These are phyloP conservation scores for Scleromitrula shiraiana DNA, from an alignment of 2,329 filamentous ascomycete genomes.

Conservation along the genomic window DNA sequence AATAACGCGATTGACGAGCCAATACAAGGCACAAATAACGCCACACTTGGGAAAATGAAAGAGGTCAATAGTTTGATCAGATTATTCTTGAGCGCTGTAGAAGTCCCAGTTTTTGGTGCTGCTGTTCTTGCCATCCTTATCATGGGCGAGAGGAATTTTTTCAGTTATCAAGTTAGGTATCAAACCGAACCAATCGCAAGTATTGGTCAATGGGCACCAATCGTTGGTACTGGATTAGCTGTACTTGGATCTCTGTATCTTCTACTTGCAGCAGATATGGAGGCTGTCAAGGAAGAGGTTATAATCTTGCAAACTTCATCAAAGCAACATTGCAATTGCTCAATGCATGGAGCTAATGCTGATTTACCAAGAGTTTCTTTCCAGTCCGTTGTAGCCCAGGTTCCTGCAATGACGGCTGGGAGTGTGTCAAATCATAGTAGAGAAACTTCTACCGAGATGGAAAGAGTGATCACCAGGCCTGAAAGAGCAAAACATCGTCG, in stretches of 20 bases:
- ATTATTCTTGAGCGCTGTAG: slow-evolving; percentile 45
- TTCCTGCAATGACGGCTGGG: background rate
- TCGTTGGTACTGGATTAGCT: slow-evolving; percentile 50
- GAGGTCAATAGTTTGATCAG: slow-evolving; percentile 47
- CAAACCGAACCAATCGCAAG: slow-evolving; percentile 55
- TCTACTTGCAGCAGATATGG: slow-evolving; percentile 29
- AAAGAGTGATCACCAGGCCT: slow-evolving; percentile 5
- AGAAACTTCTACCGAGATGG: slow-evolving; percentile 8
- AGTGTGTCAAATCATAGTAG: slow-evolving; percentile 10
- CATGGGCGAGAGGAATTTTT: slow-evolving; percentile 58
- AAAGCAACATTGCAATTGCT: slow-evolving; percentile 7
- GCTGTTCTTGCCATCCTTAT: slow-evolving; percentile 52
- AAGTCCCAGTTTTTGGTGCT: slow-evolving; percentile 50
- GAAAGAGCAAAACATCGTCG: slow-evolving; percentile 29
- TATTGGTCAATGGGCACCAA: slow-evolving; percentile 54
- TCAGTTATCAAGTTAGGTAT: slow-evolving; percentile 45
- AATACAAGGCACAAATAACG: slow-evolving; percentile 47
- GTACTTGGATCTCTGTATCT: slow-evolving; percentile 51
- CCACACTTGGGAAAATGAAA: slow-evolving; percentile 44
- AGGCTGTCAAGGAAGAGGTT: slow-evolving; percentile 7
- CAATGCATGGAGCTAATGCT: background rate
- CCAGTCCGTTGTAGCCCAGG: slow-evolving; percentile 1
- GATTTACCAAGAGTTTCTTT: slow-evolving; percentile 1
- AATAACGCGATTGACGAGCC: slow-evolving; percentile 30
- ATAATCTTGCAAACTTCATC: too few relatives aligned